Evolutionary conservation across 768 basidiomycete genomes (phyloP), one percentile per base, ranked within the genome.

Genomic region (Suillus clintonianus): DNA sequence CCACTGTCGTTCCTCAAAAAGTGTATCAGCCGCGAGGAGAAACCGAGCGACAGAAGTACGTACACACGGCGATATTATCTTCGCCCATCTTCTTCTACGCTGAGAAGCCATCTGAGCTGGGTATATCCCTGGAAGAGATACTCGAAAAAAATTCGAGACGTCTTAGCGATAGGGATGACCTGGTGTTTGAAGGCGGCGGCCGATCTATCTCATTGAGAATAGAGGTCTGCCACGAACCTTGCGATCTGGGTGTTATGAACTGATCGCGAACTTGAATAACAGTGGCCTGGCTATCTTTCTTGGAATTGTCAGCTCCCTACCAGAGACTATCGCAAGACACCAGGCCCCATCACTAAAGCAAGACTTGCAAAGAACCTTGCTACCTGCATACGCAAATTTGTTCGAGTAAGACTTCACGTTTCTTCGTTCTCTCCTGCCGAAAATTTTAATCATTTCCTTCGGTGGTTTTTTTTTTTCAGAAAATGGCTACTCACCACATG

Each of bases 241-340:
- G 54, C 14, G 13, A 11, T 19, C 22, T 4, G 22, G 47, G 13
- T 30, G 22, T 54, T 36, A 8, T 32, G 11, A 22, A 30, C 10
- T 67, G 36, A 63, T 9, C 8, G 22, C 32, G 45, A 37, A 36
- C 14, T 59, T 61, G 61, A 42, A 67, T 41, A 59, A 48, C 67
- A 91, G 90, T 91, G 90, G 89, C 89, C 89, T n/a, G 89, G 90
- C 11, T 91, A 91, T 72, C 76, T 84, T 53, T 82, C 84, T 60
- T 91, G 88, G 87, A 87, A 84, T 67, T 78, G 85, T 59, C 89
- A 90, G 71, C 90, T 92, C 67, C 86, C 88, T 10, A 91, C 90
- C 9, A 85, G 86, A 70, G 89, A 92, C 73, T 91, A 89, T 74
- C 82, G 86, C 36, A 90, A 84, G 71, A 88, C 84, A 2, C 89